These are phyloP conservation scores for Tremella fuciformis DNA, from an alignment of 768 basidiomycete genomes.

Conservation along the genomic window DNA sequence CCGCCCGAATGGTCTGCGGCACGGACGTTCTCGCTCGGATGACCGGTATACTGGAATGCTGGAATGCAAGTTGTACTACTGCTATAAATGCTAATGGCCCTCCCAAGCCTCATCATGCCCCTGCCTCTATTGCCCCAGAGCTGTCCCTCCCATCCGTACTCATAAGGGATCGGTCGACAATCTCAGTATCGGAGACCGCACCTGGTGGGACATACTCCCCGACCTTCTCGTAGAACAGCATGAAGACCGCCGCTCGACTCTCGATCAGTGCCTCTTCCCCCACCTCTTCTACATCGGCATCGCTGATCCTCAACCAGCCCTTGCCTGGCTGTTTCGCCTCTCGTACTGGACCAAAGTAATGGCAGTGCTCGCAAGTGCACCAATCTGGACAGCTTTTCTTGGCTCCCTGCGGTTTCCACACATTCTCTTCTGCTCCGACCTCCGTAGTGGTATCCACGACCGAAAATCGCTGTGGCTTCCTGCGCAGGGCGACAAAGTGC, in stretches of 20 bases:
- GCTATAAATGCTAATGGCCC: no score
- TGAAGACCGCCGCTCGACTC: conserved; percentile 66
- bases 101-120: no score
- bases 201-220: conserved; percentile 24
- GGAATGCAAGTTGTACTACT: no score
- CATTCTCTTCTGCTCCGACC: neutral
- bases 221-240: conserved; percentile 90
- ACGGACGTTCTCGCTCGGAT: conserved; percentile 32
- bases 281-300: conserved; percentile 61
- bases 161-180: no score
- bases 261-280: conserved; percentile 59
- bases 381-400: conserved; percentile 56
- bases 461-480: conserved; percentile 60
- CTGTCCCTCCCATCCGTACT: no score
- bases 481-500: conserved; percentile 87
- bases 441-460: conserved; percentile 46
- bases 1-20: conserved; percentile 50
- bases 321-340: conserved; percentile 21
- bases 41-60: conserved; percentile 2
- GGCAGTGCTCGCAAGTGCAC: conserved; percentile 58
- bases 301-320: conserved; percentile 84
- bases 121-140: no score
- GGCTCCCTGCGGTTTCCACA: conserved; percentile 53
- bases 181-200: no score
- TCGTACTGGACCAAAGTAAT: conserved; percentile 58